phyloP scores from a whole-genome alignment of 75 land plant genomes.

The Cryptomeria japonica region DNA sequence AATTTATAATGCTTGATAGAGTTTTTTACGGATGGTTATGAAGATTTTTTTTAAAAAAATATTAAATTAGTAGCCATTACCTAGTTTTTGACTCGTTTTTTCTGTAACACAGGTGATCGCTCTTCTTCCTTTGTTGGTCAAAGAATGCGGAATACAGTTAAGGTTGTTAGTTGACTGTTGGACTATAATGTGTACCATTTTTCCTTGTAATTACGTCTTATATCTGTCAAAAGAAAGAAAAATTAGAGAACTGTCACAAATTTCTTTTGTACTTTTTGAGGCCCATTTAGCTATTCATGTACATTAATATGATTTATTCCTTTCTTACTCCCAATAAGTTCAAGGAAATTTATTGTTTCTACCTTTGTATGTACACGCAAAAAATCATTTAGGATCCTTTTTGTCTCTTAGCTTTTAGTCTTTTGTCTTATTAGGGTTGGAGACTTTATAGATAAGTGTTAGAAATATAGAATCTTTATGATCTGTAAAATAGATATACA shows the following conservation, averaged over 20 bases:
- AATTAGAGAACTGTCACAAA: not conserved
- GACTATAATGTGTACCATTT: not conserved
- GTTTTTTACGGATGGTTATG: not conserved
- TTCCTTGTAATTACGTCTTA: not conserved
- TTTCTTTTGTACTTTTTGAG: not conserved
- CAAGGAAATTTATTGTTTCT: not conserved
- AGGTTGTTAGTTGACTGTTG: constrained; percentile 44
- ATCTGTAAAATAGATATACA: not conserved
- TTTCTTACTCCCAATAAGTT: not conserved
- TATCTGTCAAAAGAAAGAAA: not conserved
- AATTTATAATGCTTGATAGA: not conserved
- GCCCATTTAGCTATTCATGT: not conserved
- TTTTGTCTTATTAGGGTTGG: not conserved
- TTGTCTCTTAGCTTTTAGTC: not conserved
- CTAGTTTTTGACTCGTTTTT: not conserved
- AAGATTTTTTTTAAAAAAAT: not conserved
- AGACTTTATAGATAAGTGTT: not conserved
- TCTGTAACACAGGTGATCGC: constrained; percentile 23
- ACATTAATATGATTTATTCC: not conserved
- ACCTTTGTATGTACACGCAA: not conserved
- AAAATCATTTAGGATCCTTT: not conserved
- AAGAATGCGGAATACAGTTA: constrained; percentile 73
- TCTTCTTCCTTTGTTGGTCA: constrained; percentile 73
- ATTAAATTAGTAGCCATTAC: not conserved
- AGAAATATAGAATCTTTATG: not conserved